Percentiles rank a stretch among this genome's conserved stretches.
Evolutionary conservation across 768 basidiomycete genomes (phyloP).

Genomic region (Agaricus sinodeliciosus): DNA sequence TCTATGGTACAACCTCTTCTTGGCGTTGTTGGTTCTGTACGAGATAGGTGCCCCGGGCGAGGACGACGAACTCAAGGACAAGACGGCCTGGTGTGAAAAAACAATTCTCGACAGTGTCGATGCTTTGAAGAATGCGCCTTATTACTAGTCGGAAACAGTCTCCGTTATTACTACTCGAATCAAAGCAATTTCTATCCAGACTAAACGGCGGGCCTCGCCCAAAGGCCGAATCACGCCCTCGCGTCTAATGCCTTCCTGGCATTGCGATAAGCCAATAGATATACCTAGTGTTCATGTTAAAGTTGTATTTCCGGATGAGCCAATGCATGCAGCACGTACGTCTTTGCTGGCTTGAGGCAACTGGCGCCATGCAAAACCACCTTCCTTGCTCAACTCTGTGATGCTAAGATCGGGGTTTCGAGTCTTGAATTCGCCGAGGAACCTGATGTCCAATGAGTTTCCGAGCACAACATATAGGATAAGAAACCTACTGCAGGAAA

Average conservation of each 20-base stretch:
- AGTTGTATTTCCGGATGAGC: not conserved
- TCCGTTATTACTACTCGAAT: not conserved
- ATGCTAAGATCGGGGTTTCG: not conserved
- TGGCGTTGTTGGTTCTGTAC: conserved; percentile 47
- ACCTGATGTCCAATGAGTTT: not conserved
- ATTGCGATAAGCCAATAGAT: not conserved
- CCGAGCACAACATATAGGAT: not conserved
- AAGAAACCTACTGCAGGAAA: conserved; percentile 10
- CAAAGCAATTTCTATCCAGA: not conserved
- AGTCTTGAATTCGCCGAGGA: not conserved
- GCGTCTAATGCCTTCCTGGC: not conserved
- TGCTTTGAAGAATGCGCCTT: conserved; percentile 44
- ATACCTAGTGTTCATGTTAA: not conserved
- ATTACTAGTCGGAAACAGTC: conserved; percentile 24
- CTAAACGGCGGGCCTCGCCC: too few species aligned
- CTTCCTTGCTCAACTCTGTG: not conserved
- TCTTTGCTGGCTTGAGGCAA: conserved; percentile 9
- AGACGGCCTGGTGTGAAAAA: conserved; percentile 34
- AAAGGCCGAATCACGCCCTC: not conserved
- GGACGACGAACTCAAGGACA: conserved; percentile 15
- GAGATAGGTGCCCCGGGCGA: conserved; percentile 19
- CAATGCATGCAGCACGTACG: conserved; percentile 3
- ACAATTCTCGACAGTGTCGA: conserved; percentile 32
- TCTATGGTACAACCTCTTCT: conserved; percentile 68
- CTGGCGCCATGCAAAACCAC: conserved; percentile 3